Evolutionary conservation across 2,329 filamentous ascomycete species (phyloP).

Genomic region (Fusarium avenaceum): DNA sequence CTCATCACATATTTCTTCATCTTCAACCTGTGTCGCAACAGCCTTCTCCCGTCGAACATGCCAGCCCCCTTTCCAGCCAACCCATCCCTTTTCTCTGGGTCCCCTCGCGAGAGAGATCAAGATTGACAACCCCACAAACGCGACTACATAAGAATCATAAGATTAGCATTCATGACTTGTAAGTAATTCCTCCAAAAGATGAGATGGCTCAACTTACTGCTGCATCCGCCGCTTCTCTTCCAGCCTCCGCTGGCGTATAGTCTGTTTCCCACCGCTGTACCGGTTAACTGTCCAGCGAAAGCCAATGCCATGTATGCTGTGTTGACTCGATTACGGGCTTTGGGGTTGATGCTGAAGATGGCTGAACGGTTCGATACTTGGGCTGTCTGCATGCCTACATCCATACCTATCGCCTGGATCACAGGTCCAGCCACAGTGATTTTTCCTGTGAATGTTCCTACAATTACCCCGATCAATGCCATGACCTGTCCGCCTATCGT

Average conservation of each 20-base stretch:
- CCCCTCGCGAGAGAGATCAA: slow-evolving; percentile 50
- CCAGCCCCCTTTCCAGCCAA: slow-evolving; percentile 53
- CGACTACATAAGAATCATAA: slow-evolving; percentile 31
- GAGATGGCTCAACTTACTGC: slow-evolving; percentile 42
- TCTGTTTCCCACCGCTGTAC: slow-evolving; percentile 70
- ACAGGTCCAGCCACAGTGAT: slow-evolving; percentile 78
- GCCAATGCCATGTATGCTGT: slow-evolving; percentile 84
- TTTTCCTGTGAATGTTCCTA: slow-evolving; percentile 78
- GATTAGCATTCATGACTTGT: neutral
- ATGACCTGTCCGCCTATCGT: slow-evolving; percentile 73
- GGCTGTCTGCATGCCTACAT: slow-evolving; percentile 78
- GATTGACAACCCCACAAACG: slow-evolving; percentile 45
- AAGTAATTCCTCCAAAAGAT: neutral
- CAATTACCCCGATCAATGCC: slow-evolving; percentile 70
- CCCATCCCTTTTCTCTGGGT: slow-evolving; percentile 51
- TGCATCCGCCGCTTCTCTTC: slow-evolving; percentile 60
- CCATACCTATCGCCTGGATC: slow-evolving; percentile 77
- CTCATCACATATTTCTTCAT: slow-evolving; percentile 13
- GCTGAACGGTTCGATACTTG: slow-evolving; percentile 80
- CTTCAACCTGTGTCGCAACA: slow-evolving; percentile 7
- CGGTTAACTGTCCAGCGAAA: slow-evolving; percentile 81
- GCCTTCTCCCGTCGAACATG: slow-evolving; percentile 34
- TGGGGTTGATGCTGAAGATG: slow-evolving; percentile 79
- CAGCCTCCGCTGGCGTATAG: slow-evolving; percentile 66
- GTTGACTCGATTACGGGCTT: slow-evolving; percentile 80